These are phyloP conservation scores for Lichenothelia convexa DNA, from an alignment of 495 filamentous ascomycete species.

Conservation along the genomic window DNA sequence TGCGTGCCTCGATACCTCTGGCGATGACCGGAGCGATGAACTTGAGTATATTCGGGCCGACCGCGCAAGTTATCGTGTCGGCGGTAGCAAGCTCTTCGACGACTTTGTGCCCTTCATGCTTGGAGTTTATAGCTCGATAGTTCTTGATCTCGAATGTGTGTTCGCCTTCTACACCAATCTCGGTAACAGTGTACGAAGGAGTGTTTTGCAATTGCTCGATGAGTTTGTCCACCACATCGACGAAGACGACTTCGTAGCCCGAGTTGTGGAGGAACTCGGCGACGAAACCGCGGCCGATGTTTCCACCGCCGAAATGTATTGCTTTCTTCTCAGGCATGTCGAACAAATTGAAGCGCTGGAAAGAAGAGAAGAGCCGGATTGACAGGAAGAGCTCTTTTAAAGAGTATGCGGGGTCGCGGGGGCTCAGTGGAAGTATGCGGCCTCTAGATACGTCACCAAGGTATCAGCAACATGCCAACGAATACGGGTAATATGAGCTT, in stretches of 20 bases:
- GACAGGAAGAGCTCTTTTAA: too few species aligned
- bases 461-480: too few species aligned
- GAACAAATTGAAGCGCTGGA: too few species aligned
- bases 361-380: too few species aligned
- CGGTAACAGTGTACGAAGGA: constrained; percentile 72
- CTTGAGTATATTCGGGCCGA: constrained; percentile 87
- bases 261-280: constrained; percentile 67
- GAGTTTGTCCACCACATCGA: constrained; percentile 70
- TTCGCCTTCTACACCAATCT: constrained; percentile 76
- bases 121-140: constrained; percentile 90
- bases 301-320: constrained; percentile 86
- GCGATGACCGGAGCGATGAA: constrained; percentile 89
- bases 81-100: constrained; percentile 71
- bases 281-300: constrained; percentile 54
- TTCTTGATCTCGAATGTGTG: constrained; percentile 68
- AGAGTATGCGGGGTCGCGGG: too few species aligned
- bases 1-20: constrained; percentile 67
- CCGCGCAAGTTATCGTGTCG: constrained; percentile 85
- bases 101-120: constrained; percentile 58
- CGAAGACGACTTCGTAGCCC: constrained; percentile 84
- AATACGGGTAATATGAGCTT: too few species aligned
- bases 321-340: constrained; percentile 44
- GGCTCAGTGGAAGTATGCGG: too few species aligned
- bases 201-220: constrained; percentile 59
- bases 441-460: too few species aligned